These are phyloP conservation scores for Aspergillus puulaauensis DNA, from an alignment of 2,329 filamentous ascomycete genomes.

Conservation along the genomic window DNA sequence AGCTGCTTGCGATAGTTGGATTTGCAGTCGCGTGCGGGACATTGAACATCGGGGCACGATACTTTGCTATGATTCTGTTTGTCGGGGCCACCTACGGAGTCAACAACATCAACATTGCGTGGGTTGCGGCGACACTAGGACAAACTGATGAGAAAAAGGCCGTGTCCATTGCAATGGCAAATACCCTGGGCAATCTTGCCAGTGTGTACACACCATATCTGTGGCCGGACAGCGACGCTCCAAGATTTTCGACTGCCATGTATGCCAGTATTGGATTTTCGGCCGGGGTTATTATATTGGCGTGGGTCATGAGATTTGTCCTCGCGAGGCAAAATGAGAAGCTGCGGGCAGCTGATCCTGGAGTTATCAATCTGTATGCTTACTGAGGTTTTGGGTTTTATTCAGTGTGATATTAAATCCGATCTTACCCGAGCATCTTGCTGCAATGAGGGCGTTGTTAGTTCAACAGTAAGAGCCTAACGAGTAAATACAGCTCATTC, in stretches of 20 bases:
- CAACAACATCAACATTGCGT: slow-evolving; percentile 45
- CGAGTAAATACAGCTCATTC: not conserved
- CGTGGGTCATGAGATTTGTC: slow-evolving; percentile 13
- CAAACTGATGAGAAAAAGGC: slow-evolving; percentile 47
- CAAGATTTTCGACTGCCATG: slow-evolving; percentile 14
- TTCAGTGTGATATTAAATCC: no score
- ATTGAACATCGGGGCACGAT: slow-evolving; percentile 29
- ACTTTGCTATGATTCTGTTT: slow-evolving; percentile 34
- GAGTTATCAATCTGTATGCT: slow-evolving; percentile 13
- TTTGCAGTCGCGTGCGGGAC: slow-evolving; percentile 31
- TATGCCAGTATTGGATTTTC: slow-evolving; percentile 17
- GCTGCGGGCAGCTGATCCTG: slow-evolving; percentile 11
- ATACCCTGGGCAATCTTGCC: slow-evolving; percentile 39
- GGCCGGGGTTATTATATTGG: slow-evolving; percentile 13
- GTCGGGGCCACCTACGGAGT: slow-evolving; percentile 31
- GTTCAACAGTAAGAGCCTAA: no score
- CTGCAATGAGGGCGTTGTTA: no score
- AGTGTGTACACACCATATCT: slow-evolving; percentile 44
- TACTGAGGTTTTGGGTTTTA: not conserved
- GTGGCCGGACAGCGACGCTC: slow-evolving; percentile 27
- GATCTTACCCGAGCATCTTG: no score
- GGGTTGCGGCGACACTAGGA: slow-evolving; percentile 42
- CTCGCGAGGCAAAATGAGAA: slow-evolving; percentile 11
- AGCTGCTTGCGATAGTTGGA: slow-evolving; percentile 27
- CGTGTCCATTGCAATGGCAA: slow-evolving; percentile 43